These are phyloP conservation scores for Cokeromyces recurvatus DNA, from an alignment of 371 early-diverging fungal genomes.

Conservation along the genomic window DNA sequence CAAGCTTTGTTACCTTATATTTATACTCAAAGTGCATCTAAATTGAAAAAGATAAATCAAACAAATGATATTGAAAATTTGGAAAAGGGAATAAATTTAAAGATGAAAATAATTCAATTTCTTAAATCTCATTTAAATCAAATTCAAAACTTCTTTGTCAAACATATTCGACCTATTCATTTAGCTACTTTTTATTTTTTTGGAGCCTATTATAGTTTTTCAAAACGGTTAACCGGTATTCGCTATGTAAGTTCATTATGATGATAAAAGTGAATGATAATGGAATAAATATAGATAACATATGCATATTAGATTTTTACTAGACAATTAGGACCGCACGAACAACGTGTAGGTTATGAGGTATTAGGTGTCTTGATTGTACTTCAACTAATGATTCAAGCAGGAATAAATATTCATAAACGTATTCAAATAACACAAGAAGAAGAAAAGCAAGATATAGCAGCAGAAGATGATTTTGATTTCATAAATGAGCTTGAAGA, in stretches of 20 bases:
- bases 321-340: slow-evolving; percentile 68
- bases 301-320: slow-evolving; percentile 55
- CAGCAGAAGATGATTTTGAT: slow-evolving; percentile 39
- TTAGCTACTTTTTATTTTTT: slow-evolving; percentile 79
- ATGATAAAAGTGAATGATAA: too few relatives aligned
- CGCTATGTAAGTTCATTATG: slow-evolving; percentile 58
- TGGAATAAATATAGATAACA: too few relatives aligned
- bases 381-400: slow-evolving; percentile 62
- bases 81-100: background rate
- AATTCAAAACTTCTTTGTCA: slow-evolving; percentile 30
- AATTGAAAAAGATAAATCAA: slow-evolving; percentile 32
- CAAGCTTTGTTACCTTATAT: slow-evolving; percentile 58
- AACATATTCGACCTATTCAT: slow-evolving; percentile 59
- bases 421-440: slow-evolving; percentile 13
- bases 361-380: slow-evolving; percentile 76
- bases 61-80: background rate
- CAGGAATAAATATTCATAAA: slow-evolving; percentile 32
- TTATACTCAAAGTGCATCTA: slow-evolving; percentile 43
- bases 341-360: slow-evolving; percentile 79
- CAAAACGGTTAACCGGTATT: slow-evolving; percentile 73
- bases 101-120: background rate
- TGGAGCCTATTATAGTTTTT: slow-evolving; percentile 73
- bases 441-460: slow-evolving; percentile 15
- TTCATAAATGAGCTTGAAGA: slow-evolving; percentile 38
- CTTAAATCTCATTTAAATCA: slow-evolving; percentile 14